A percentile compares a stretch with the other conserved stretches of the same genome.
Evolutionary conservation across 306 rosid species (phyloP).

Genomic region (Fragaria iinumae): DNA sequence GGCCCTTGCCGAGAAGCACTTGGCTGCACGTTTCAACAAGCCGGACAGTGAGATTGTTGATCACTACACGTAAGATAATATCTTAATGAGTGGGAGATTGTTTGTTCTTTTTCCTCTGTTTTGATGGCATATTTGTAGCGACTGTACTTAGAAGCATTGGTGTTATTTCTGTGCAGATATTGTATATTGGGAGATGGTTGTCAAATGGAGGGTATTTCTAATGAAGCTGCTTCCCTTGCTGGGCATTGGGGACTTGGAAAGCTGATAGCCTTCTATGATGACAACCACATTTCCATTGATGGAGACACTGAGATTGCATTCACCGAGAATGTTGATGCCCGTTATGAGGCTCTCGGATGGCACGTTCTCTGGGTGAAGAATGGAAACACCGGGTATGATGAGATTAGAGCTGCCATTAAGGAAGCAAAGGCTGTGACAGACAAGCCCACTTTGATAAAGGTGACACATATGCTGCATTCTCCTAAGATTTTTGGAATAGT

Average conservation of each 20-base stretch:
- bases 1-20: constrained; percentile 98
- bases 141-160: constrained; percentile 15
- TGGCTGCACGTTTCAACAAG: constrained; percentile 94
- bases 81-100: not conserved
- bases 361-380: constrained; percentile 97
- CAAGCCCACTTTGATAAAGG: constrained; percentile 93
- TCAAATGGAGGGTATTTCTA: constrained; percentile 96
- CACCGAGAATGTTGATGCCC: constrained; percentile 81
- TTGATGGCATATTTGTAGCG: not conserved
- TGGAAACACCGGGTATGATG: constrained; percentile 92
- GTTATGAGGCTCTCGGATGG: constrained; percentile 98
- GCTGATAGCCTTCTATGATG: constrained; percentile 91
- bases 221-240: constrained; percentile 90
- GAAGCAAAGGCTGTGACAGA: constrained; percentile 92
- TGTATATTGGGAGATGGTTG: constrained; percentile 90
- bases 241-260: constrained; percentile 99
- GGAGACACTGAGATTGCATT: constrained; percentile 93
- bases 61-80: constrained; percentile 79
- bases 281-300: constrained; percentile 97
- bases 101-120: not conserved
- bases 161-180: constrained; percentile 48
- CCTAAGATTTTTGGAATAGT: not conserved
- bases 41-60: constrained; percentile 85
- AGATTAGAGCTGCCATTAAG: constrained; percentile 92
- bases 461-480: constrained; percentile 28